Conservation (phyloP, 1,139 yeast species). For the Debaryomycetaceae sp. region DNA sequence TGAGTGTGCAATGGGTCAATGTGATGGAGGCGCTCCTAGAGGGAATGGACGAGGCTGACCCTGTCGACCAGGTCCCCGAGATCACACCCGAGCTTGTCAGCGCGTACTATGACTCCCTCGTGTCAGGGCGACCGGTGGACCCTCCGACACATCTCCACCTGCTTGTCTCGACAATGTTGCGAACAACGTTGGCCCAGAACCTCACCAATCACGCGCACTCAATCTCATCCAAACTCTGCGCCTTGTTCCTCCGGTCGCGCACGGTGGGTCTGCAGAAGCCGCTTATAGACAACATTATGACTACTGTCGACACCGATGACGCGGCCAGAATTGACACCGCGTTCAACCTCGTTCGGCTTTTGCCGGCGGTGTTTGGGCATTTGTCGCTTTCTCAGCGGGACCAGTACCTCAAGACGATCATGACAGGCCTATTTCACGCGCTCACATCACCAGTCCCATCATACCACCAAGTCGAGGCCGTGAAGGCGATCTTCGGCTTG, state of each 20-base stretch:
- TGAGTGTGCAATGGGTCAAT: slow-evolving; percentile 1
- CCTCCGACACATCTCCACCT: slow-evolving; percentile 1
- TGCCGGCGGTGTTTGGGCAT: slow-evolving; percentile 29
- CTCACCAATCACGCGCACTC: slow-evolving; percentile 2
- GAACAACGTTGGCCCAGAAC: not conserved
- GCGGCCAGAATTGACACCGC: slow-evolving; percentile 20
- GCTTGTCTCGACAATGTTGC: not conserved
- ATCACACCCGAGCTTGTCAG: not conserved
- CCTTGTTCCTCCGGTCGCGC: slow-evolving; percentile 2
- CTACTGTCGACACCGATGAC: too few relatives aligned
- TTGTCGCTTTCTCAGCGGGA: slow-evolving; percentile 23
- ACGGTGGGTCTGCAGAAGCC: slow-evolving; percentile 10
- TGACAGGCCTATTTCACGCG: slow-evolving; percentile 45
- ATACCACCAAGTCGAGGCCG: slow-evolving; percentile 59
- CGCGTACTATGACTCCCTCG: not conserved
- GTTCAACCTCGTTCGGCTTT: slow-evolving; percentile 45
- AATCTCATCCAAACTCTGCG: slow-evolving; percentile 2
- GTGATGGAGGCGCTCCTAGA: slow-evolving; percentile 1
- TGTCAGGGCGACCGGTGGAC: too few relatives aligned
- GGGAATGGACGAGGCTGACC: not conserved
- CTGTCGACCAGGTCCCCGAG: too few relatives aligned
- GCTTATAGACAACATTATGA: slow-evolving; percentile 16
- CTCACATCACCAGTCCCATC: slow-evolving; percentile 42
- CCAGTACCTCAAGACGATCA: slow-evolving; percentile 29
- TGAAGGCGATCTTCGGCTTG: slow-evolving; percentile 45